Evolutionary conservation across 73 alveolate species (phyloP).

Genomic region (Uronychia binucleata): DNA sequence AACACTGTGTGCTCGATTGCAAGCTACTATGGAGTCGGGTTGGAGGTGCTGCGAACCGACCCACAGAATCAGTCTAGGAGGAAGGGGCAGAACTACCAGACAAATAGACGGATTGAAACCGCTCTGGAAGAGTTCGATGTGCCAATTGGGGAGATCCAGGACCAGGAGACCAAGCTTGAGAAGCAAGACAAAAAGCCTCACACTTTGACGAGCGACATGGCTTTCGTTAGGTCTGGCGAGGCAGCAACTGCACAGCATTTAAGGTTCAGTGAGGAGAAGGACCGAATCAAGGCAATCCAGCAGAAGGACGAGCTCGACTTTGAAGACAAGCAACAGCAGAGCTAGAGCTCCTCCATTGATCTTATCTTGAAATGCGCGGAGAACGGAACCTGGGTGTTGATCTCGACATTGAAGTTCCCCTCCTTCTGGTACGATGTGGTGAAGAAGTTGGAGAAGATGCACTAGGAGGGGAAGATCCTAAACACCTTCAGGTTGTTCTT

Average conservation of each 20-base stretch:
- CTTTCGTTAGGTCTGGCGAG: background rate
- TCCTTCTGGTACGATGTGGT: constrained; percentile 42
- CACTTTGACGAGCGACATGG: background rate
- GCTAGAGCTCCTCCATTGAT: constrained; percentile 16
- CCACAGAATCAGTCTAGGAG: background rate
- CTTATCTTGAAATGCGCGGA: constrained; percentile 55
- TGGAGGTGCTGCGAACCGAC: constrained; percentile 67
- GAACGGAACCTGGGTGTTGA: constrained; percentile 65
- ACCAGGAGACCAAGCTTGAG: too few species aligned
- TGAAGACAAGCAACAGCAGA: constrained; percentile 25
- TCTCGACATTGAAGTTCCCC: constrained; percentile 57
- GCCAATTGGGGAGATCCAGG: background rate
- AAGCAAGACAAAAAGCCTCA: background rate
- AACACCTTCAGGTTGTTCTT: constrained; percentile 60
- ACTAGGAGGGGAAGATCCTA: constrained; percentile 9
- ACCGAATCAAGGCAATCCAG: background rate
- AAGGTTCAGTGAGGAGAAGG: background rate
- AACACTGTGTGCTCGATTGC: constrained; percentile 69
- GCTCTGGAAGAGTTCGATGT: constrained; percentile 10
- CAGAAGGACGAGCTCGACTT: constrained; percentile 19
- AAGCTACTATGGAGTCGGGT: constrained; percentile 63
- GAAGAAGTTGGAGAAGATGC: constrained; percentile 16
- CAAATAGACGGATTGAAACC: background rate
- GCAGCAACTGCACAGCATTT: background rate
- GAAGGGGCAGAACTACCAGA: background rate